These are phyloP conservation scores for Podospora fimiseda DNA, from an alignment of 495 filamentous ascomycete species.

Conservation along the genomic window DNA sequence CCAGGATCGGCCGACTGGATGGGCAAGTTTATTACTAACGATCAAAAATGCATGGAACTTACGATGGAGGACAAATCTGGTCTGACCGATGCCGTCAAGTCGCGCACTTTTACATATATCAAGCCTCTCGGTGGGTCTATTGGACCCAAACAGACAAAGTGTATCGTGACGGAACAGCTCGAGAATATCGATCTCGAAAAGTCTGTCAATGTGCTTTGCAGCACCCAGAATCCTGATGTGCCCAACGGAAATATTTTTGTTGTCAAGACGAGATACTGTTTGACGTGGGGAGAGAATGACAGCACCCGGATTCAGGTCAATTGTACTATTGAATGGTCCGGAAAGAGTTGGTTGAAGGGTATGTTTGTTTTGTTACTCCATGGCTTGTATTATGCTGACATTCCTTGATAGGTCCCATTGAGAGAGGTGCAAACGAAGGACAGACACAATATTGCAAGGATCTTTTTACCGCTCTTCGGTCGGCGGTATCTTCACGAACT, in stretches of 20 bases:
- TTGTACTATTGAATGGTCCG: slow-evolving; percentile 89
- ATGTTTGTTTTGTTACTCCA: slow-evolving; percentile 10
- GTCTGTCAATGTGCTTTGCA: slow-evolving; percentile 67
- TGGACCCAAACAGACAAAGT: slow-evolving; percentile 93
- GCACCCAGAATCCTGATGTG: slow-evolving; percentile 90
- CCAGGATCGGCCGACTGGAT: slow-evolving; percentile 71
- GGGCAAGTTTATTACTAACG: slow-evolving; percentile 73
- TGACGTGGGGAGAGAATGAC: slow-evolving; percentile 84
- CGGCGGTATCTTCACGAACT: slow-evolving; percentile 60
- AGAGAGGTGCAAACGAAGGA: slow-evolving; percentile 90
- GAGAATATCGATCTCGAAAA: slow-evolving; percentile 84
- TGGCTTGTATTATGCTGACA: slow-evolving; percentile 1
- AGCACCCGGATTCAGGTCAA: slow-evolving; percentile 76
- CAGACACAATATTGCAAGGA: slow-evolving; percentile 75
- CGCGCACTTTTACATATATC: slow-evolving; percentile 77
- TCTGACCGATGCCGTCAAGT: slow-evolving; percentile 63
- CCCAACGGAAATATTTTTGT: slow-evolving; percentile 88
- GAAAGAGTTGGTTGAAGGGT: slow-evolving; percentile 99
- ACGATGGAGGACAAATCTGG: slow-evolving; percentile 78
- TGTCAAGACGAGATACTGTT: slow-evolving; percentile 88
- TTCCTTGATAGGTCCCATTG: slow-evolving; percentile 64
- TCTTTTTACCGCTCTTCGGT: slow-evolving; percentile 64
- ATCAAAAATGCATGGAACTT: slow-evolving; percentile 84
- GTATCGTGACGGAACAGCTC: slow-evolving; percentile 76
- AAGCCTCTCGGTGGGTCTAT: slow-evolving; percentile 80